phyloP scores from a whole-genome alignment of 345 rosid species.

The Hirschfeldia incana region DNA sequence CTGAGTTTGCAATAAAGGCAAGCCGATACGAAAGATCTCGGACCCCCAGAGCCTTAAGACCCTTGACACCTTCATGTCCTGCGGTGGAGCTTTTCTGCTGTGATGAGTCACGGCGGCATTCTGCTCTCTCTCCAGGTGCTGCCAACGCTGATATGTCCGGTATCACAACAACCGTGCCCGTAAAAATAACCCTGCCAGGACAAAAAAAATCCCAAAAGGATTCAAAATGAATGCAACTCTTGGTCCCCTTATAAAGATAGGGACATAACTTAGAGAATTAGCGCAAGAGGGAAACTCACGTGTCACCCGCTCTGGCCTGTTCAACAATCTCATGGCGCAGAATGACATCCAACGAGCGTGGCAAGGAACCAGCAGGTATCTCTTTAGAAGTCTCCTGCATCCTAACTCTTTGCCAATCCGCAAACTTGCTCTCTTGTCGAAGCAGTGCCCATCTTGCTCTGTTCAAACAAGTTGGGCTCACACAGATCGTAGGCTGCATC shows the following conservation, averaged over 20 bases:
- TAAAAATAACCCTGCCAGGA: slow-evolving; percentile 76
- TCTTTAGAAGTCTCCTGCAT: slow-evolving; percentile 98
- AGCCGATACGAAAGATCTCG: slow-evolving; percentile 93
- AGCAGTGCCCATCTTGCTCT: slow-evolving; percentile 81
- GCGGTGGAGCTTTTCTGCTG: slow-evolving; percentile 58
- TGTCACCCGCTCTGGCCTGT: slow-evolving; percentile 97
- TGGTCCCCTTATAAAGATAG: neutral
- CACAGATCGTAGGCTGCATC: slow-evolving; percentile 82
- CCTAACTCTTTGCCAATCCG: slow-evolving; percentile 98
- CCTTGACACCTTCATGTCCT: slow-evolving; percentile 83
- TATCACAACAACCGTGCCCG: slow-evolving; percentile 88
- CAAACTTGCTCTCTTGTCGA: slow-evolving; percentile 92
- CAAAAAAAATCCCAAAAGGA: neutral
- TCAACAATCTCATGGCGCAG: slow-evolving; percentile 97
- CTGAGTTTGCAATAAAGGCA: slow-evolving; percentile 94
- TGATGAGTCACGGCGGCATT: slow-evolving; percentile 73
- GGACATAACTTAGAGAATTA: neutral
- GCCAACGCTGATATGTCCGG: slow-evolving; percentile 92
- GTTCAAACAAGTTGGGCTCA: slow-evolving; percentile 64
- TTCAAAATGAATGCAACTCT: neutral
- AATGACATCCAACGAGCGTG: slow-evolving; percentile 88
- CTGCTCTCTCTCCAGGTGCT: slow-evolving; percentile 94
- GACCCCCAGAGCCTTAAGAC: slow-evolving; percentile 88
- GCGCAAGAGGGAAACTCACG: slow-evolving; percentile 47
- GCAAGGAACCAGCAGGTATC: slow-evolving; percentile 97